Evolutionary conservation across 225 moss, liverwort and hornwort species (phyloP).

Genomic region (Anthoceros angustus): DNA sequence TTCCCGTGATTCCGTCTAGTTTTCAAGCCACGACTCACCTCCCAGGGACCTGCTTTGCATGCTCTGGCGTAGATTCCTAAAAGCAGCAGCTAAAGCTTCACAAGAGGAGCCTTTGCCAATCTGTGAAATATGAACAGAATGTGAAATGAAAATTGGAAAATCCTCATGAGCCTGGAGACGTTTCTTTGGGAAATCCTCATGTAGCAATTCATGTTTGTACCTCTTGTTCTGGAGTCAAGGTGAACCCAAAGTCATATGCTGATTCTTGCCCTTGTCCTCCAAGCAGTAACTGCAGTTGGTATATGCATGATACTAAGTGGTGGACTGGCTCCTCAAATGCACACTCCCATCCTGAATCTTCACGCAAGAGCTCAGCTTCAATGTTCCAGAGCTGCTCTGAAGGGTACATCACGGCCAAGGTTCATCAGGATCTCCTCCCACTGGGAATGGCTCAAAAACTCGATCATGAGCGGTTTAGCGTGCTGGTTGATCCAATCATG

Average conservation of each 20-base stretch:
- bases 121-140: slow-evolving; percentile 13
- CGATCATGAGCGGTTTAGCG: slow-evolving; percentile 40
- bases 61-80: slow-evolving; percentile 46
- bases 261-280: slow-evolving; percentile 25
- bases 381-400: slow-evolving; percentile 34
- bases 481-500: slow-evolving; percentile 49
- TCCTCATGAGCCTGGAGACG: too few species aligned
- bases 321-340: slow-evolving; percentile 65
- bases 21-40: slow-evolving; percentile 30
- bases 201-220: slow-evolving; percentile 11
- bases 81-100: slow-evolving; percentile 47
- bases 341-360: slow-evolving; percentile 48
- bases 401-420: slow-evolving; percentile 8
- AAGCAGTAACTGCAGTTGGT: slow-evolving; percentile 49
- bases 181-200: too few species aligned
- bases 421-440: slow-evolving; percentile 16
- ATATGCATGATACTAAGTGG: slow-evolving; percentile 55
- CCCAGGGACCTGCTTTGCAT: slow-evolving; percentile 44
- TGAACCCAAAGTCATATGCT: slow-evolving; percentile 35
- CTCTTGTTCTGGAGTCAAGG: slow-evolving; percentile 51
- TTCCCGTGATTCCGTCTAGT: neutral
- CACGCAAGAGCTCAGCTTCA: slow-evolving; percentile 62
- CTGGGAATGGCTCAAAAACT: slow-evolving; percentile 27
- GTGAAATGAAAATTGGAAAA: neutral
- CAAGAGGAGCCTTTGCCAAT: slow-evolving; percentile 36